These are phyloP conservation scores for Colletotrichum sp. DNA, from an alignment of 2,329 filamentous ascomycete genomes.

Conservation along the genomic window DNA sequence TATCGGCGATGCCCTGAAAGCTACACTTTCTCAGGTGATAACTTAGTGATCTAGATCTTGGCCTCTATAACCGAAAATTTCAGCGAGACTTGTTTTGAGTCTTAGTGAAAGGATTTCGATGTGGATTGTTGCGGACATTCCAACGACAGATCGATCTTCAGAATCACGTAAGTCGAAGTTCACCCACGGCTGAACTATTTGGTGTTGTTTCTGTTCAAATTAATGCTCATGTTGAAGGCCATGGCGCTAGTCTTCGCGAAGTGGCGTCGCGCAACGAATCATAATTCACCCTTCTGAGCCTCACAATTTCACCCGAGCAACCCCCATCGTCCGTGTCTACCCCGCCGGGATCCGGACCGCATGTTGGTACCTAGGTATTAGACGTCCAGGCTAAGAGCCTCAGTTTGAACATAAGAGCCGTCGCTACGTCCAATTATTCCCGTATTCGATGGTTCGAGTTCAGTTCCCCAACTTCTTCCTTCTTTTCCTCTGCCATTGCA, in stretches of 20 bases:
- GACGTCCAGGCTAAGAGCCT: background rate
- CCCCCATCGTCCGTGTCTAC: background rate
- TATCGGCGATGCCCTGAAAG: background rate
- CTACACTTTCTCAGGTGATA: background rate
- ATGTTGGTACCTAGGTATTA: background rate
- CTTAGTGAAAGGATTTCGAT: rapidly evolving
- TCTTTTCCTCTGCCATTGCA: background rate
- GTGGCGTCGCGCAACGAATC: background rate
- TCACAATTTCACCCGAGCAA: background rate
- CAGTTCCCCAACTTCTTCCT: background rate
- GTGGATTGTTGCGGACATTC: background rate
- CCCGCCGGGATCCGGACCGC: background rate
- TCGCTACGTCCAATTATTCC: background rate
- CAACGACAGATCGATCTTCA: background rate
- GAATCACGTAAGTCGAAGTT: background rate
- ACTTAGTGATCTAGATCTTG: background rate
- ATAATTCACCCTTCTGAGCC: slow-evolving; percentile 4
- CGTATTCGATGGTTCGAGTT: background rate
- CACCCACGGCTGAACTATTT: background rate
- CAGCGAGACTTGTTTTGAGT: background rate
- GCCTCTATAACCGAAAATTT: background rate
- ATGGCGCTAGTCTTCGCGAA: background rate
- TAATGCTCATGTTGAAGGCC: background rate
- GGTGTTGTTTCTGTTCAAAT: background rate
- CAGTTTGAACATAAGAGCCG: background rate